Percentiles rank a stretch among this genome's conserved stretches.
These are phyloP conservation scores for Blastomyces emzantsi DNA, from an alignment of 2,329 filamentous ascomycete species.

Conservation along the genomic window DNA sequence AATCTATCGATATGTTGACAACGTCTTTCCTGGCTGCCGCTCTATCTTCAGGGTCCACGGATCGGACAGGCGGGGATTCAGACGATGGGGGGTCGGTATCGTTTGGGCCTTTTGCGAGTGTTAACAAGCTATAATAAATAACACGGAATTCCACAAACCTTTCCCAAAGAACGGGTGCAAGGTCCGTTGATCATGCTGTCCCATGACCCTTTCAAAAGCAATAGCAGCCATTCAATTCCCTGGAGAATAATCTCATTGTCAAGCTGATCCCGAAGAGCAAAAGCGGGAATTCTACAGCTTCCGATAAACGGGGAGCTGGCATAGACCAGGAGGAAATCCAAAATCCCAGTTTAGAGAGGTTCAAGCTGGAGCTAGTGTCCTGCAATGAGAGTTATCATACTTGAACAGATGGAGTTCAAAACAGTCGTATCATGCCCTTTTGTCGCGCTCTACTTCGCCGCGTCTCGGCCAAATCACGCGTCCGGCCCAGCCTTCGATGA, in stretches of 20 bases:
- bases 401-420: background rate
- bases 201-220: constrained; percentile 28
- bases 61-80: background rate
- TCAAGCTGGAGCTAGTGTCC: background rate
- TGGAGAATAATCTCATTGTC: background rate
- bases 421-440: background rate
- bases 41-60: background rate
- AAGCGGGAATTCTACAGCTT: too few relatives aligned
- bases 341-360: background rate
- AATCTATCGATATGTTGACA: background rate
- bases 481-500: background rate
- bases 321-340: background rate
- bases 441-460: constrained; percentile 5
- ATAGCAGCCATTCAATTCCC: constrained; percentile 8
- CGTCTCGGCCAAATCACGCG: constrained; percentile 3
- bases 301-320: background rate
- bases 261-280: background rate
- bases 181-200: constrained; percentile 29
- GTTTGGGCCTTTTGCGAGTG: constrained; percentile 11
- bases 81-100: background rate
- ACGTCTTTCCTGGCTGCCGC: background rate
- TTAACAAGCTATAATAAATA: background rate
- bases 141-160: constrained; percentile 23
- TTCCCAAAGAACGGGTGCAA: constrained; percentile 36
- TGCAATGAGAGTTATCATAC: background rate